Conservation (phyloP, 176 grass and related monocot species). For the Carex myosuroides region DNA sequence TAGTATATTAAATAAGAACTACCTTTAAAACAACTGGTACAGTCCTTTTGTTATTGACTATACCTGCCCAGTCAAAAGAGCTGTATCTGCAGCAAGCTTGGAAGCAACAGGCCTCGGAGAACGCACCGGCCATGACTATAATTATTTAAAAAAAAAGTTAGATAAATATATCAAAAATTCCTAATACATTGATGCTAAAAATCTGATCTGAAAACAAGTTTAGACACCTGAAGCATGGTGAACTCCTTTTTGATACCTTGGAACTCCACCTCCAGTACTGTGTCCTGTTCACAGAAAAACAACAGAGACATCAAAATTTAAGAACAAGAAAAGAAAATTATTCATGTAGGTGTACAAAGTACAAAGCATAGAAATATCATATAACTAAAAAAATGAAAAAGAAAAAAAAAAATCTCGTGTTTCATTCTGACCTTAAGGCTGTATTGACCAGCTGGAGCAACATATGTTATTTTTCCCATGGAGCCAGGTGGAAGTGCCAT, state of each 20-base stretch:
- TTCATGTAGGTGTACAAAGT: background rate
- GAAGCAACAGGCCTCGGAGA: constrained; percentile 72
- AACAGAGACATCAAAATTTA: constrained; percentile 9
- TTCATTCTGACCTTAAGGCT: constrained; percentile 47
- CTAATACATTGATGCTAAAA: constrained; percentile 2
- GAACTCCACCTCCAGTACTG: constrained; percentile 71
- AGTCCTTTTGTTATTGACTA: background rate
- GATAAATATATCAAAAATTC: constrained; percentile 2
- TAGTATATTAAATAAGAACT: constrained; percentile 17
- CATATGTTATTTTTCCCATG: constrained; percentile 65
- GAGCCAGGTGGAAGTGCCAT: constrained; percentile 75
- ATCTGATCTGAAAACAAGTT: constrained; percentile 5
- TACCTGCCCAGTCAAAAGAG: constrained; percentile 86
- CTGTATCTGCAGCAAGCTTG: constrained; percentile 80
- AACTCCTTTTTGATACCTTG: constrained; percentile 77
- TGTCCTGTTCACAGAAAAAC: constrained; percentile 47
- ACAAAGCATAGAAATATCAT: background rate
- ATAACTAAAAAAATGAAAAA: background rate
- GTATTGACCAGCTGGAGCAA: constrained; percentile 70
- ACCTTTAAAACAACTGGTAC: background rate
- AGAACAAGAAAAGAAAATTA: constrained; percentile 2
- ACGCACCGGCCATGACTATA: constrained; percentile 77
- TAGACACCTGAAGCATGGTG: constrained; percentile 69
- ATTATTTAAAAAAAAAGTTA: constrained; percentile 17
- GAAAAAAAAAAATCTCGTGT: background rate